A percentile compares a stretch with the other conserved stretches of the same genome.
phyloP scores from a whole-genome alignment of 2,329 filamentous ascomycete genomes.

The Fusarium cicatricum region DNA sequence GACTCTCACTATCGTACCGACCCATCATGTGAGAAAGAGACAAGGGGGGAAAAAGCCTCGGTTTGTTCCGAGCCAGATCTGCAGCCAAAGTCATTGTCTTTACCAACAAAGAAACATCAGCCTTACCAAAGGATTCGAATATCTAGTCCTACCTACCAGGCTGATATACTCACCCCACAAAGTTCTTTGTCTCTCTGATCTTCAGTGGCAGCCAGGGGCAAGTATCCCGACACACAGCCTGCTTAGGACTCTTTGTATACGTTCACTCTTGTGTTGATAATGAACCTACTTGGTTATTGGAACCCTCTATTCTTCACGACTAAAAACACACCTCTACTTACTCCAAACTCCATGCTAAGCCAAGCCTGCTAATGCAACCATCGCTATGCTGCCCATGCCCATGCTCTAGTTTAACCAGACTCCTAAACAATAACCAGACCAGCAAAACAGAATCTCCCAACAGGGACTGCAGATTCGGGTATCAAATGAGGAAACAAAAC shows the following conservation, averaged over 20 bases:
- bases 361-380: conserved; percentile 13
- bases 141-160: background rate
- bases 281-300: background rate
- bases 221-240: background rate
- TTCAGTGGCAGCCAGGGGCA: background rate
- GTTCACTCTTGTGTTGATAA: background rate
- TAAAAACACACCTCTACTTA: conserved; percentile 1
- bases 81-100: background rate
- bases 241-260: too few species aligned
- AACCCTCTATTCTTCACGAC: conserved; percentile 5
- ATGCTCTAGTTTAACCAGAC: background rate
- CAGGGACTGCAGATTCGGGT: background rate
- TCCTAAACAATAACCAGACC: background rate
- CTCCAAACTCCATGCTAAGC: conserved; percentile 4
- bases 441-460: background rate
- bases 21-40: background rate
- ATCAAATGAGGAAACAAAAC: conserved; percentile 3
- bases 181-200: background rate
- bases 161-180: background rate
- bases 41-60: background rate
- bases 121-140: background rate
- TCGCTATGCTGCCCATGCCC: conserved; percentile 10
- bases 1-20: conserved; percentile 1
- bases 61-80: background rate
- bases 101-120: conserved; percentile 2